Evolutionary conservation across 495 filamentous ascomycete genomes (phyloP).

Genomic region (Neurospora tetrasperma): DNA sequence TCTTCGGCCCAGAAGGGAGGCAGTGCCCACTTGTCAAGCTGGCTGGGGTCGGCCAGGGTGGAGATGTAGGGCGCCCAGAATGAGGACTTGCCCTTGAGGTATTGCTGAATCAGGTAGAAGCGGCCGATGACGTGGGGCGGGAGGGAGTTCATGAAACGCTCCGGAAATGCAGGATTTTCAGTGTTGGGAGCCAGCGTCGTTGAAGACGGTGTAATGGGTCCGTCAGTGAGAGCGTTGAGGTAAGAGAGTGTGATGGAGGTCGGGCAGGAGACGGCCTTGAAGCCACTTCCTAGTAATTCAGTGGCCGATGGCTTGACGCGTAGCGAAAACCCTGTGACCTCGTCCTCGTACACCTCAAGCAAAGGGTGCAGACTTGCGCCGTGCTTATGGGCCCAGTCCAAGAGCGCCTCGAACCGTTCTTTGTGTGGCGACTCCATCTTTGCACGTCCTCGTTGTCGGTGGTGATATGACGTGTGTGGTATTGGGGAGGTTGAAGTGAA

Average conservation of each 20-base stretch:
- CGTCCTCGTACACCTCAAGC: constrained; percentile 36
- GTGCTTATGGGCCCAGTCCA: constrained; percentile 25
- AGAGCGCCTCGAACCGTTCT: constrained; percentile 12
- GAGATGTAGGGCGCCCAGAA: constrained; percentile 43
- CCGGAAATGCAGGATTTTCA: constrained; percentile 21
- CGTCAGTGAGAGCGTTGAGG: constrained; percentile 32
- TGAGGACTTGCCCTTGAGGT: constrained; percentile 34
- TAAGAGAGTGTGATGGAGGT: constrained; percentile 32
- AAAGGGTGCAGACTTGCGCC: constrained; percentile 32
- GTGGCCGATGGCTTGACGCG: constrained; percentile 24
- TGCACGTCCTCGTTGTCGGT: neutral
- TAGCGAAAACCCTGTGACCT: constrained; percentile 31
- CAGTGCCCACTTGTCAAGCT: constrained; percentile 26
- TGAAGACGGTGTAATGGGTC: constrained; percentile 4
- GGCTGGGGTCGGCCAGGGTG: constrained; percentile 39
- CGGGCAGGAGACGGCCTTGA: constrained; percentile 29
- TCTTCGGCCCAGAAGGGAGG: constrained; percentile 36
- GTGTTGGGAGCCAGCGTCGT: neutral
- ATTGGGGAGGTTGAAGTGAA: neutral
- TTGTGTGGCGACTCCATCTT: constrained; percentile 17
- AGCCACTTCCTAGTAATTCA: constrained; percentile 12
- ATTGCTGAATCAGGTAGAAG: constrained; percentile 39
- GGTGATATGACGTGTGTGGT: neutral
- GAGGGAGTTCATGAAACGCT: constrained; percentile 23
- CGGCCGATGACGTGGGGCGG: constrained; percentile 39